Evolutionary conservation across 805 yeast genomes (phyloP).

Genomic region (Spathaspora passalidarum): DNA sequence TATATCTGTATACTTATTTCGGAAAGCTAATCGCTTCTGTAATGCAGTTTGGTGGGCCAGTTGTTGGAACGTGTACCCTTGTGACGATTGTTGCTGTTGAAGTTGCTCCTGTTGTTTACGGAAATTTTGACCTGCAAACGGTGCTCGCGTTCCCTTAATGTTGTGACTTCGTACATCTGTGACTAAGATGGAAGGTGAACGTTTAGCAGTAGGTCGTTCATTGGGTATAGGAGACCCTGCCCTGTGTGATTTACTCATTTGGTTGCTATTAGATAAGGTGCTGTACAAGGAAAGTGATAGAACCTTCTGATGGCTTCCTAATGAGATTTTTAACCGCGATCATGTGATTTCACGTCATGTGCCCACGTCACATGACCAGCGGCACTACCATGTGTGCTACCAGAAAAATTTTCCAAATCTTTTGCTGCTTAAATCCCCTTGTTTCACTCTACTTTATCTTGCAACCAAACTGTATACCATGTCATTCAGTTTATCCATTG

Average conservation of each 20-base stretch:
- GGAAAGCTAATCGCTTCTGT: conserved; percentile 24
- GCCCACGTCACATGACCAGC: background rate
- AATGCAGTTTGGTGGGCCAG: conserved; percentile 21
- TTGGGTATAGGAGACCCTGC: conserved; percentile 1
- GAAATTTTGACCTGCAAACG: conserved; percentile 68
- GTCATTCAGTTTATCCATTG: conserved; percentile 59
- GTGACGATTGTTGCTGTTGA: conserved; percentile 13
- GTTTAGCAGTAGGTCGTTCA: conserved; percentile 65
- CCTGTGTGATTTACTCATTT: background rate
- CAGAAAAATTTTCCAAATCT: background rate
- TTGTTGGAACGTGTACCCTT: conserved; percentile 10
- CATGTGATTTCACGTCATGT: background rate
- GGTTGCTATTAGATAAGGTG: background rate
- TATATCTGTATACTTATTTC: conserved; percentile 64
- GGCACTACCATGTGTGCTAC: too few relatives aligned
- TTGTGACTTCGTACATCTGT: conserved; percentile 74
- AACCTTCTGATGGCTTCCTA: background rate
- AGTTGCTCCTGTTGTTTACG: conserved; percentile 27
- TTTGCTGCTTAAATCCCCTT: background rate
- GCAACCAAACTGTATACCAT: conserved; percentile 13
- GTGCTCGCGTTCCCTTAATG: conserved; percentile 58
- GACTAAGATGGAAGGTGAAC: conserved; percentile 91
- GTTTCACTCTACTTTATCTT: background rate
- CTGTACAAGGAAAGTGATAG: background rate
- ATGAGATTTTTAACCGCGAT: too few relatives aligned